phyloP scores from a whole-genome alignment of 345 rosid genomes.

The Angophora floribunda region DNA sequence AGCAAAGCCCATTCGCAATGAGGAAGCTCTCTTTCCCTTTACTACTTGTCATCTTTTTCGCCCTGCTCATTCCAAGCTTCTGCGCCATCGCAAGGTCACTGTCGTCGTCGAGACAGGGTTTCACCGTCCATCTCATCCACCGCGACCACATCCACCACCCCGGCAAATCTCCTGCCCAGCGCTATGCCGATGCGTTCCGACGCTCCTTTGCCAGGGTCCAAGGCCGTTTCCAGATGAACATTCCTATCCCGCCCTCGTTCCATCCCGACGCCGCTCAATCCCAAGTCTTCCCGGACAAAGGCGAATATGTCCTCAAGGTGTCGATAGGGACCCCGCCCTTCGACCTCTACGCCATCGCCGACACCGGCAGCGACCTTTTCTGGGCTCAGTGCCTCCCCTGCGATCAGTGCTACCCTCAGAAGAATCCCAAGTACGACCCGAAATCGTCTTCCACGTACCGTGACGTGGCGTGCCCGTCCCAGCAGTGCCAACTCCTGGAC shows the following conservation, averaged over 20 bases:
- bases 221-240: neutral
- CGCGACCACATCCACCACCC: conserved; percentile 15
- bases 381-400: conserved; percentile 7
- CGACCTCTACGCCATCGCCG: neutral
- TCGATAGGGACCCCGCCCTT: neutral
- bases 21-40: neutral
- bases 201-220: neutral
- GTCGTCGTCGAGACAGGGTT: neutral
- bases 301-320: neutral
- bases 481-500: neutral
- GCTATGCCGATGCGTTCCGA: conserved; percentile 1
- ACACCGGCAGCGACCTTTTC: neutral
- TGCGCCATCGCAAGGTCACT: neutral
- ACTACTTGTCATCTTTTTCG: neutral
- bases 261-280: neutral
- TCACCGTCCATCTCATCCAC: conserved; percentile 12
- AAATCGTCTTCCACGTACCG: conserved; percentile 17
- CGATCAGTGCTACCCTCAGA: neutral
- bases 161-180: neutral
- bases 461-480: neutral
- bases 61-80: neutral
- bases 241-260: neutral
- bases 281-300: neutral
- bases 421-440: neutral
- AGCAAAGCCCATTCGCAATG: neutral